Evolutionary conservation across 2,329 filamentous ascomycete species (phyloP), one percentile per base, ranked within the genome.

Genomic region (Ophiocordyceps camponoti-floridani): DNA sequence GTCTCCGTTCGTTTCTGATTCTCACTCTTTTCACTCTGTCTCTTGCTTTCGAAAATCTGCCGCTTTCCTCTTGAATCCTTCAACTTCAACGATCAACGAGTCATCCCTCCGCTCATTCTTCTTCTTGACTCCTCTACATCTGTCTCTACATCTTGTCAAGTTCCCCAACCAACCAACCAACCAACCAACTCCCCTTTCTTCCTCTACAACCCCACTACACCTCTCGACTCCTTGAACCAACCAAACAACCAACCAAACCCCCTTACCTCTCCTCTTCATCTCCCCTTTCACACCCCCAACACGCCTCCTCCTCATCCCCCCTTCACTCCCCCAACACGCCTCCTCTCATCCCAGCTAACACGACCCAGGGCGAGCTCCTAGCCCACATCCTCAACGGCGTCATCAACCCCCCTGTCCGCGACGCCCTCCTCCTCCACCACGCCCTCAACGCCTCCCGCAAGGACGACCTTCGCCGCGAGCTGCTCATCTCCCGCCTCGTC

Each of bases 381-480:
- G 85, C 87, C 0, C 91, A 96, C 62, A 85, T 96, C 53, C 80
- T 98, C 56, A 95, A 96, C 64, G 91, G 91, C 55, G 79, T 94
- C 46, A 94, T 96, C 66, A 96, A 96, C 66, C 84, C 84, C 47
- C 88, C 91, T 6, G 86, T 94, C 49, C 84, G 91, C 45, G 91
- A 96, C 60, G 86, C 89, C 3, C 73, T 95, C 35, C 78, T 96
- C 3, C 70, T 98, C 2, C 80, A 94, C 61, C 91, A 96, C 65
- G 89, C 91, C 2, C 77, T 96, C 51, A 82, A 79, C 18, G 75
- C 82, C 41, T 80, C 81, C 4, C 75, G 72, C 50, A 75, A 75
- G 50, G 84, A 89, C 56, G 63, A 73, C 44, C 69, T 88, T 50
- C 78, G 89, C 28, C 82, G 84, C 41, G 89, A 95, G 59, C 67